A percentile compares a stretch with the other conserved stretches of the same genome.
These are phyloP conservation scores for Chalaropsis ovoidea DNA, from an alignment of 2,329 filamentous ascomycete genomes.

Conservation along the genomic window DNA sequence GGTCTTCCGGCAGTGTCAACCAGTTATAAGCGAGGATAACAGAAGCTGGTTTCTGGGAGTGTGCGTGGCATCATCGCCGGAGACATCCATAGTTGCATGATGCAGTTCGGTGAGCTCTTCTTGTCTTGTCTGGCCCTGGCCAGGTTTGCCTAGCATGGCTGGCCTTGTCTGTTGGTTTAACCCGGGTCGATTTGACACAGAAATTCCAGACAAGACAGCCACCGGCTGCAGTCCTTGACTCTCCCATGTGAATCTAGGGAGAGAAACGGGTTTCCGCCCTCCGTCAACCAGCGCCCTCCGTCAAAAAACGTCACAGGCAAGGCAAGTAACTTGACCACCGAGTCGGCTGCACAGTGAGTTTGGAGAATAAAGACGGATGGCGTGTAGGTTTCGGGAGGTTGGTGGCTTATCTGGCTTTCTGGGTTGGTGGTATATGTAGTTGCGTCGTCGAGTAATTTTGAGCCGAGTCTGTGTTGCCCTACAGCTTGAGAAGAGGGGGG, in stretches of 20 bases:
- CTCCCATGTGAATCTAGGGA: background rate
- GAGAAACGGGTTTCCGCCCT: background rate
- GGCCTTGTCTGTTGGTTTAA: background rate
- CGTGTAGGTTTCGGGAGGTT: background rate
- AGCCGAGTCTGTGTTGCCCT: background rate
- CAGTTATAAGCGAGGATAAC: background rate
- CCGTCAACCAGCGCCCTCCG: background rate
- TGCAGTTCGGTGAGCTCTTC: background rate
- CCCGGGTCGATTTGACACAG: background rate
- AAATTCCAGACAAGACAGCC: background rate
- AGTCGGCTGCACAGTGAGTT: background rate
- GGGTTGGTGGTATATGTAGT: background rate
- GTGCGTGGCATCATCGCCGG: background rate
- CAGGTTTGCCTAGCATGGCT: background rate
- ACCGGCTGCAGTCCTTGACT: background rate
- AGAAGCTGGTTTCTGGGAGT: background rate
- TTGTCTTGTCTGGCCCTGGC: background rate
- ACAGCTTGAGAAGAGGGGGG: too few relatives aligned
- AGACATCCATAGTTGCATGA: slow-evolving; percentile 1
- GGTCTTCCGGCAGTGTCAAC: background rate
- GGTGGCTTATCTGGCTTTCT: background rate
- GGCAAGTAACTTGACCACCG: too few relatives aligned
- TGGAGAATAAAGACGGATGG: background rate
- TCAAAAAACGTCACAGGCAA: background rate
- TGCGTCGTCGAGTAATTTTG: background rate